Conservation (phyloP, 441 rosid species). For the Macaranga tanarius region DNA sequence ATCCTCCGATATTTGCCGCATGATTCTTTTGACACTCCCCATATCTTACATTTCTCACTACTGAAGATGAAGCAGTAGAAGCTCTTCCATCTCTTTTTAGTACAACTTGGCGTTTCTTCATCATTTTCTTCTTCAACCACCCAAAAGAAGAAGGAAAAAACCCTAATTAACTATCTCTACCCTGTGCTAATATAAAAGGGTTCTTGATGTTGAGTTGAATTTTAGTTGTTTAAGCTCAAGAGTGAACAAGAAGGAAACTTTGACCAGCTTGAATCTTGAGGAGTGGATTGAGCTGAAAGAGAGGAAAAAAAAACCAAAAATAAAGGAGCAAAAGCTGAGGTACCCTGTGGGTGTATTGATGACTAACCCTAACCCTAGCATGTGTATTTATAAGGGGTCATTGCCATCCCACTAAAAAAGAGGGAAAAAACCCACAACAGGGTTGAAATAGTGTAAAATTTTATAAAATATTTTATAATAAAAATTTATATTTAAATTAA, state of each 20-base stretch:
- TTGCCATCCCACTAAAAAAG: conserved; percentile 21
- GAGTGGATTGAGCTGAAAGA: conserved; percentile 3
- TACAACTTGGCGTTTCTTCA: conserved; percentile 85
- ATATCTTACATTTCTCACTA: conserved; percentile 50
- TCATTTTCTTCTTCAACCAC: conserved; percentile 18
- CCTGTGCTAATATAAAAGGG: conserved; percentile 2
- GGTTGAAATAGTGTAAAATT: no score
- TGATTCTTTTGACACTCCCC: conserved; percentile 93
- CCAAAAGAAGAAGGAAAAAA: conserved; percentile 9
- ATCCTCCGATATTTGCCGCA: conserved; percentile 76
- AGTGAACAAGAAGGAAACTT: background rate
- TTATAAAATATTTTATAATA: no score
- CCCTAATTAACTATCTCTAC: conserved; percentile 29
- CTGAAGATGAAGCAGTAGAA: conserved; percentile 51
- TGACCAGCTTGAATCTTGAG: background rate
- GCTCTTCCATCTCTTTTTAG: conserved; percentile 41
- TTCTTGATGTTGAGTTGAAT: background rate
- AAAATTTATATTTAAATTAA: no score
- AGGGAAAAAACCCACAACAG: no score
- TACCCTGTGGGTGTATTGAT: conserved; percentile 28
- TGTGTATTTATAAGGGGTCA: conserved; percentile 32
- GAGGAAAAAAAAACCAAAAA: background rate
- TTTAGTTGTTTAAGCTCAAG: conserved; percentile 17
- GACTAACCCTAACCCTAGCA: conserved; percentile 69
- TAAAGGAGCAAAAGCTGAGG: background rate